These are phyloP conservation scores for Lachancea dasiensis DNA, from an alignment of 805 yeast species.

Conservation along the genomic window DNA sequence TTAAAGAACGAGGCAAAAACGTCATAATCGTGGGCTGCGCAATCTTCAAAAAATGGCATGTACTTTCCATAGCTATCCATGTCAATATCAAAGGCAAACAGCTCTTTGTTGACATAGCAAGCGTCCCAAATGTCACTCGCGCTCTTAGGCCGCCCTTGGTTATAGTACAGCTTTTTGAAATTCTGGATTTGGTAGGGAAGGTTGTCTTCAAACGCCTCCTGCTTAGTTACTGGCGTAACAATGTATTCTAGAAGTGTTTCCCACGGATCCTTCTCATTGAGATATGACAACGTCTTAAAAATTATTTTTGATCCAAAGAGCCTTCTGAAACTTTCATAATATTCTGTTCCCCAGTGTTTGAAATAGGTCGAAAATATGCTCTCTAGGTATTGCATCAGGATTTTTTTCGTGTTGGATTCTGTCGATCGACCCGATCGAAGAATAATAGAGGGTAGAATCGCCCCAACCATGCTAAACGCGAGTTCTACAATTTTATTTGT, in stretches of 20 bases:
- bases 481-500: conserved; percentile 27
- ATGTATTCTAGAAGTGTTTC: conserved; percentile 23
- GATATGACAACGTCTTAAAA: conserved; percentile 23
- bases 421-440: conserved; percentile 20
- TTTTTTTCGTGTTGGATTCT: background rate
- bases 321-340: conserved; percentile 27
- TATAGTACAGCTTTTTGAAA: conserved; percentile 1
- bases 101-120: background rate
- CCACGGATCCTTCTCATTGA: conserved; percentile 24
- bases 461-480: conserved; percentile 22
- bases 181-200: background rate
- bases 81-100: conserved; percentile 5
- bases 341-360: conserved; percentile 27
- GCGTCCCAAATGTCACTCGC: background rate
- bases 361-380: conserved; percentile 26
- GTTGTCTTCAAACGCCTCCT: background rate
- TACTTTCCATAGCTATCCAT: background rate
- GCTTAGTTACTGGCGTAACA: background rate
- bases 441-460: conserved; percentile 25
- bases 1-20: conserved; percentile 6
- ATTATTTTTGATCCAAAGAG: conserved; percentile 28
- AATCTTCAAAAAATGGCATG: background rate
- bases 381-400: conserved; percentile 15
- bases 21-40: conserved; percentile 1
- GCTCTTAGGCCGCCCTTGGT: background rate